Conservation (phyloP, 257 asterid genomes). For the Gentiana straminea region DNA sequence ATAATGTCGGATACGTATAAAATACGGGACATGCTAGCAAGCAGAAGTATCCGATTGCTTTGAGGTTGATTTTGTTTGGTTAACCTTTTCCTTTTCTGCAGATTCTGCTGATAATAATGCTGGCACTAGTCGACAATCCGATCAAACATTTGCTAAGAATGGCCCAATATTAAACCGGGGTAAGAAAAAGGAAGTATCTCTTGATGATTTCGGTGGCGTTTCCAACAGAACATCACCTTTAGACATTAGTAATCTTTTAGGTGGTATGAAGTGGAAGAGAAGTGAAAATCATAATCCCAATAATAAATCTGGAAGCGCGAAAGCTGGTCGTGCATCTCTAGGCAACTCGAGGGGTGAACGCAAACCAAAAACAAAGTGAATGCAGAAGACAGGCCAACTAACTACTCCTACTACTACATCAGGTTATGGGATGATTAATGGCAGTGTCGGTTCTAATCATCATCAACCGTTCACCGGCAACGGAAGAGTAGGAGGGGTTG, state of each 20-base stretch:
- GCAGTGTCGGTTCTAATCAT: too few relatives aligned
- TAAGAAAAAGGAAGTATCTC: conserved; percentile 72
- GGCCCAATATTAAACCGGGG: conserved; percentile 70
- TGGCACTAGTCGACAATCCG: conserved; percentile 27
- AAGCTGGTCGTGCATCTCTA: conserved; percentile 48
- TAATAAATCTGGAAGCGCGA: conserved; percentile 24
- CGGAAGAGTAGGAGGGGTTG: too few relatives aligned
- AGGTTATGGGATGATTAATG: too few relatives aligned
- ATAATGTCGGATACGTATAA: too few relatives aligned
- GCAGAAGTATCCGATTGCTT: background rate
- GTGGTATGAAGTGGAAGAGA: conserved; percentile 85
- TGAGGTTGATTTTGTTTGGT: conserved; percentile 7
- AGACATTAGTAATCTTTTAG: conserved; percentile 23
- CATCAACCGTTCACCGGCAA: too few relatives aligned
- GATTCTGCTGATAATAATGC: conserved; percentile 27
- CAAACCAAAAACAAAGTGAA: conserved; percentile 67
- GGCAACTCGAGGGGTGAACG: conserved; percentile 78
- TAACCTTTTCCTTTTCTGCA: conserved; percentile 7
- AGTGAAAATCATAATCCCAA: conserved; percentile 59
- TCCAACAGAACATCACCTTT: conserved; percentile 39
- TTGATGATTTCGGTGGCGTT: conserved; percentile 64
- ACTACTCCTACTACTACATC: conserved; percentile 31
- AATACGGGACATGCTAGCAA: too few relatives aligned
- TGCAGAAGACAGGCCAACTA: conserved; percentile 80
- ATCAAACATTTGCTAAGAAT: conserved; percentile 37